A percentile compares a stretch with the other conserved stretches of the same genome.
These are phyloP conservation scores for Solanum chacoense DNA, from an alignment of 305 asterid species.

Conservation along the genomic window DNA sequence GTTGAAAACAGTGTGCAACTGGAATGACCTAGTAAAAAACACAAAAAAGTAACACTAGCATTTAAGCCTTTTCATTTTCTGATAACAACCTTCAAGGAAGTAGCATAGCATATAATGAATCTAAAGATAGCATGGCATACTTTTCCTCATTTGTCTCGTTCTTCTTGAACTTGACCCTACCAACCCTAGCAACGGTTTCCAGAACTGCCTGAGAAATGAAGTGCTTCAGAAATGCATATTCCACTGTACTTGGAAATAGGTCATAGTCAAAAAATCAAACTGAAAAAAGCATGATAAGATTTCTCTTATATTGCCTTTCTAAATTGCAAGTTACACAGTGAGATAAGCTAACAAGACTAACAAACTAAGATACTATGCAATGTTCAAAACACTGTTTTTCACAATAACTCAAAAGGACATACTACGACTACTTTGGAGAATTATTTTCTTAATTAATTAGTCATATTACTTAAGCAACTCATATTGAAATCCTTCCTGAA, in stretches of 20 bases:
- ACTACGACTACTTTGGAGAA: neutral
- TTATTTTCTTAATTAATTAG: neutral
- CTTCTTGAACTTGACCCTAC: conserved; percentile 72
- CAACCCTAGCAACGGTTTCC: conserved; percentile 88
- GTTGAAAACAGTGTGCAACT: conserved; percentile 62
- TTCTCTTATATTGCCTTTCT: neutral
- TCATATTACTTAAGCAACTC: neutral
- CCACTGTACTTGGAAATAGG: neutral
- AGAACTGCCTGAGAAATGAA: conserved; percentile 58
- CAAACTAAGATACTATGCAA: neutral
- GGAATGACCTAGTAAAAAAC: conserved; percentile 44
- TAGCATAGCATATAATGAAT: neutral
- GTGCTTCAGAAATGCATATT: conserved; percentile 12
- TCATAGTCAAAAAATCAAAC: neutral
- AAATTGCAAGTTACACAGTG: neutral
- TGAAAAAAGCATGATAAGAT: neutral
- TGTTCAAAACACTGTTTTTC: neutral
- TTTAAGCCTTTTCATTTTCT: neutral
- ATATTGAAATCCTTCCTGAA: neutral
- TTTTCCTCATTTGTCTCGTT: conserved; percentile 69
- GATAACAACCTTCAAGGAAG: conserved; percentile 4
- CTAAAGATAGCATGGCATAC: conserved; percentile 32
- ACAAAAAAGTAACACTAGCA: conserved; percentile 12
- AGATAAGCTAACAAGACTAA: neutral
- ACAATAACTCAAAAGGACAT: neutral